Evolutionary conservation across 2,329 filamentous ascomycete species (phyloP), one percentile per base, ranked within the genome.

Genomic region (Setomelanomma holmii): DNA sequence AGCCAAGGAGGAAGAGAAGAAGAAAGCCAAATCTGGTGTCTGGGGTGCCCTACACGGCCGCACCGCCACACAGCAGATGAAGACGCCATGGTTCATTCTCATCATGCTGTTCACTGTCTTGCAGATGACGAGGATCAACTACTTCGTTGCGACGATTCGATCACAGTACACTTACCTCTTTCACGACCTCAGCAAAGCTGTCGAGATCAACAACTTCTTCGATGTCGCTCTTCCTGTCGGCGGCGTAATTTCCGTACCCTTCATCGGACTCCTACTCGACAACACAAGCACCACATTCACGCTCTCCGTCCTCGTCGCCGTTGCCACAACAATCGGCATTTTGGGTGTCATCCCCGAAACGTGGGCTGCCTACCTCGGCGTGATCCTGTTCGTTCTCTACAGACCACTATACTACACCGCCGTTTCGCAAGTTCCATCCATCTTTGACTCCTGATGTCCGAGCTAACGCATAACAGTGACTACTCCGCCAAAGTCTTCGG

Each of bases 401-500:
- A 85, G 92, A 0, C 92, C 93, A 0, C 86, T 96, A 23, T 97
- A 96, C 76, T 96, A 96, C 77, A 96, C 91, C 0, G 86, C 91
- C 6, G 90, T 96, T 51, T 93, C 89, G 52, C 82, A 76, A 76
- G 80, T 65, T 12, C 19, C 11, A 20, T 24, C 36, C 4, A 17
- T 14, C 22, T 6, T 16, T 17, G 6, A 36, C 14, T 17, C 41
- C 10, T 38, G 36, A 38, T n/a, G 36, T 30, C 40, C 36, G 10
- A 19, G 39, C 57, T 60, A 58, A 55, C 33, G 7, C 2, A 2
- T 12, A 7, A 19, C 44, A 82, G 82, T 21, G 92, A 96, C 76
- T 96, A 96, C 73, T 85, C 86, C 17, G 91, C 91, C 55, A 96
- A 96, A 76, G 91, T 96, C 30, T 96, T 96, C 71, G 92, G 92